A percentile compares a stretch with the other conserved stretches of the same genome.
phyloP scores from a whole-genome alignment of 2,329 filamentous ascomycete species.

The Ascosphaera apis region DNA sequence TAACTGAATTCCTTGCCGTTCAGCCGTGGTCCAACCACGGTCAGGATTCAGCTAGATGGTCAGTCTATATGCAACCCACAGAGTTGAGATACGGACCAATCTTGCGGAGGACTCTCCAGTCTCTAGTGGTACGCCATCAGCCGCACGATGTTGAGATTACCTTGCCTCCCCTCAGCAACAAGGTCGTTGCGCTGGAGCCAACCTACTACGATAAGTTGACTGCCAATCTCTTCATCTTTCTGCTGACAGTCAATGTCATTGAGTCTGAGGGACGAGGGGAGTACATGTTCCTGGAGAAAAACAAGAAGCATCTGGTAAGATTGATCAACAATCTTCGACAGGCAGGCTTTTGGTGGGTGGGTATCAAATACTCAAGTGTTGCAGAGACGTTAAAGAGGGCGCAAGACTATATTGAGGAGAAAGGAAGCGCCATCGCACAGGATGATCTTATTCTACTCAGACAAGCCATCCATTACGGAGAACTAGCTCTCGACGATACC shows the following conservation, averaged over 20 bases:
- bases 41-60: slow-evolving; percentile 44
- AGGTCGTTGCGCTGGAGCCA: slow-evolving; percentile 50
- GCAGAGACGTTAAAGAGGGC: slow-evolving; percentile 40
- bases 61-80: slow-evolving; percentile 43
- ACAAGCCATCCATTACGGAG: slow-evolving; percentile 43
- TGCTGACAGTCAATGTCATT: slow-evolving; percentile 65
- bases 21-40: slow-evolving; percentile 52
- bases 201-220: slow-evolving; percentile 67
- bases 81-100: slow-evolving; percentile 13
- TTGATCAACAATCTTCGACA: slow-evolving; percentile 61
- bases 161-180: slow-evolving; percentile 51
- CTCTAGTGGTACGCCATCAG: slow-evolving; percentile 59
- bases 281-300: slow-evolving; percentile 68
- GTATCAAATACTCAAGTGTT: slow-evolving; percentile 42
- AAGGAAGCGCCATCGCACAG: slow-evolving; percentile 32
- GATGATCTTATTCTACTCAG: slow-evolving; percentile 39
- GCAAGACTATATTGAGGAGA: slow-evolving; percentile 40
- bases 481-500: slow-evolving; percentile 32
- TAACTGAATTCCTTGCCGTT: slow-evolving; percentile 49
- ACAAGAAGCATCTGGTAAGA: slow-evolving; percentile 40
- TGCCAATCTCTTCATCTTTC: slow-evolving; percentile 64
- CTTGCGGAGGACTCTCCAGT: slow-evolving; percentile 47
- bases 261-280: slow-evolving; percentile 72
- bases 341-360: slow-evolving; percentile 69
- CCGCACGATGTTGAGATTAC: slow-evolving; percentile 45